Evolutionary conservation across 768 basidiomycete genomes (phyloP).

Genomic region (Mycena haematopus): DNA sequence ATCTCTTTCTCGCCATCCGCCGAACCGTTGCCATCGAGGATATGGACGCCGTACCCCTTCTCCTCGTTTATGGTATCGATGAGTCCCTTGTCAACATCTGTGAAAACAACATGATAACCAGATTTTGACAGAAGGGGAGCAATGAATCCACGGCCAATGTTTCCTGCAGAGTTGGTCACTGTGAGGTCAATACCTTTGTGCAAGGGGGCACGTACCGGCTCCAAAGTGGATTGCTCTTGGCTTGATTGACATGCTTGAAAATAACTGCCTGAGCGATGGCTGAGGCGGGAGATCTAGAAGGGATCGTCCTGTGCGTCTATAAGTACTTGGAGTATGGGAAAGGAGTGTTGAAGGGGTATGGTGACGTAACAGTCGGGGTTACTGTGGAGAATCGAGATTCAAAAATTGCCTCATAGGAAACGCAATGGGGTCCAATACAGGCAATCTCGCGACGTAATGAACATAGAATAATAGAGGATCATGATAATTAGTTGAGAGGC

Average conservation of each 20-base stretch:
- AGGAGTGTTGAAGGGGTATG: no score
- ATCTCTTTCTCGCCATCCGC: constrained; percentile 12
- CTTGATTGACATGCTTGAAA: constrained; percentile 13
- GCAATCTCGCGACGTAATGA: no score
- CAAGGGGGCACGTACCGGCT: constrained; percentile 33
- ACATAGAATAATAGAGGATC: no score
- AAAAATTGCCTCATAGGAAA: no score
- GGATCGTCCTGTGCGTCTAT: background rate
- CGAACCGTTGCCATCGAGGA: constrained; percentile 32
- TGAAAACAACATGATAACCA: constrained; percentile 46
- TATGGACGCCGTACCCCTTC: constrained; percentile 38
- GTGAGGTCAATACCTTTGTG: no score
- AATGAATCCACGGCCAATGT: constrained; percentile 48
- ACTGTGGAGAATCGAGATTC: no score
- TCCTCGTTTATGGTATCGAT: constrained; percentile 41
- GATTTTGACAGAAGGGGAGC: constrained; percentile 43
- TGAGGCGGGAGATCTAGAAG: background rate
- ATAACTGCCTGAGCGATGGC: no score
- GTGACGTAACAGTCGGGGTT: no score
- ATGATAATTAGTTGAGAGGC: no score
- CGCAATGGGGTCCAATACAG: no score
- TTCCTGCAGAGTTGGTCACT: constrained; percentile 18
- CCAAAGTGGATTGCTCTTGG: constrained; percentile 44
- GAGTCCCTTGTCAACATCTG: constrained; percentile 41
- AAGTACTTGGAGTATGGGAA: no score